Evolutionary conservation across 768 basidiomycete species (phyloP), one percentile per base, ranked within the genome.

Genomic region (Strobilomyces confusus): DNA sequence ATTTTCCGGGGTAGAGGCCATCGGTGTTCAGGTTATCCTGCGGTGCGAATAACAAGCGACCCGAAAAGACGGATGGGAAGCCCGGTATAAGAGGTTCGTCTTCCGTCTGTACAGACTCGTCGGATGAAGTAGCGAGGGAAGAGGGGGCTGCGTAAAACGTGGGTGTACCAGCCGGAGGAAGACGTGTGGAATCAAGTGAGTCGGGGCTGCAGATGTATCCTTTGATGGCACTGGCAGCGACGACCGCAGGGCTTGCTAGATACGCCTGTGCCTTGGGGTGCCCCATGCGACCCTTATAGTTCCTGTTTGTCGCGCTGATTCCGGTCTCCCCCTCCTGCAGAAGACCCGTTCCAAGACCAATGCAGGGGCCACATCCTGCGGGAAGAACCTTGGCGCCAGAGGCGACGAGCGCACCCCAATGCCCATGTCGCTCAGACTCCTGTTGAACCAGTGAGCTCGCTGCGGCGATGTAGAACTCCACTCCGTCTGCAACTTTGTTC

Each of bases 221-320:
- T 52, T 88, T 91, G 43, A 94, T 75, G 2, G 97, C 97, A 51
- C 92, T 94, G 4, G 97, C 95, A 22, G 97, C 95, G 14, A 99
- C 97, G 8, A 98, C 95, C 4, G 92, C 94, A 1, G 97, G 97
- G 58, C 92, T 94, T 5, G 93, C 94, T 38, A 99, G 83, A 73
- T 98, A 98, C 1, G 97, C 95, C 60, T 88, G 82, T 0, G 97
- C 95, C 48, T 92, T 90, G 0, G 97, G 95, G 58, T 87, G 84
- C 0, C 97, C 97, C 97, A 99, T 99, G 5, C 97, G 81, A 4
- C 97, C 97, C 75, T 99, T 98, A 75, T 98, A 99, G 66, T 99
- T 99, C 72, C 97, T 78, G 72, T 99, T 99, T 8, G 95, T 98
- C 5, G 97, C 97, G 58, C 93, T 95, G 66, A 99, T 98, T 1